Percentiles rank a stretch among this genome's conserved stretches.
These are phyloP conservation scores for Zymoseptoria brevis DNA, from an alignment of 2,329 filamentous ascomycete species.

Conservation along the genomic window DNA sequence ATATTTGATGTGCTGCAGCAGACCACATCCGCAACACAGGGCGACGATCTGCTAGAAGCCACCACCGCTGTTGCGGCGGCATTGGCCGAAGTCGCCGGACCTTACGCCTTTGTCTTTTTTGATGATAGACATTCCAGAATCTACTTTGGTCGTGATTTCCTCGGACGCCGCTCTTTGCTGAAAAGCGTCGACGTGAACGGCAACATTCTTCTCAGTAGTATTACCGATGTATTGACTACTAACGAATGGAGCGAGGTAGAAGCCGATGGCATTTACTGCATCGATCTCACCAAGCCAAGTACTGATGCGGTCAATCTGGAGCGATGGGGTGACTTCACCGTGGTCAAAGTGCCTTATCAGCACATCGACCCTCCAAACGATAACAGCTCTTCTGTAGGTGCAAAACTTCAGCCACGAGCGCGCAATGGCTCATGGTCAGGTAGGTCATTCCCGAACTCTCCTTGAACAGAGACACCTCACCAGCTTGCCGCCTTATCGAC, in stretches of 20 bases:
- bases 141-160: slow-evolving; percentile 78
- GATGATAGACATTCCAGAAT: slow-evolving; percentile 55
- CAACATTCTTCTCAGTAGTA: slow-evolving; percentile 59
- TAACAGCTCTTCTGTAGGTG: slow-evolving; percentile 19
- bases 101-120: slow-evolving; percentile 83
- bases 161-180: slow-evolving; percentile 79
- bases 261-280: slow-evolving; percentile 69
- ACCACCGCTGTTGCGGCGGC: slow-evolving; percentile 5
- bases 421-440: slow-evolving; percentile 24
- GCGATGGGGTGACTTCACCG: slow-evolving; percentile 5
- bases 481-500: slow-evolving; percentile 7
- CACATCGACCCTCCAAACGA: slow-evolving; percentile 3
- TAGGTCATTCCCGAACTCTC: slow-evolving; percentile 28
- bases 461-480: slow-evolving; percentile 20
- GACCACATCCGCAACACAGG: not conserved
- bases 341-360: slow-evolving; percentile 15
- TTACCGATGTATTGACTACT: slow-evolving; percentile 49
- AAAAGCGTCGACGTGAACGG: slow-evolving; percentile 42
- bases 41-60: not conserved
- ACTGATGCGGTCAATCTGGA: not conserved
- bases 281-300: slow-evolving; percentile 43
- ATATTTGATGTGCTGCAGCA: slow-evolving; percentile 53
- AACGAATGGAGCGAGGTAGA: slow-evolving; percentile 68
- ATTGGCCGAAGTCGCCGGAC: slow-evolving; percentile 45
- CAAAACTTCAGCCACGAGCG: slow-evolving; percentile 5